Conservation (phyloP, 1,284 basidiomycete species). For the Tilletia walkeri region DNA sequence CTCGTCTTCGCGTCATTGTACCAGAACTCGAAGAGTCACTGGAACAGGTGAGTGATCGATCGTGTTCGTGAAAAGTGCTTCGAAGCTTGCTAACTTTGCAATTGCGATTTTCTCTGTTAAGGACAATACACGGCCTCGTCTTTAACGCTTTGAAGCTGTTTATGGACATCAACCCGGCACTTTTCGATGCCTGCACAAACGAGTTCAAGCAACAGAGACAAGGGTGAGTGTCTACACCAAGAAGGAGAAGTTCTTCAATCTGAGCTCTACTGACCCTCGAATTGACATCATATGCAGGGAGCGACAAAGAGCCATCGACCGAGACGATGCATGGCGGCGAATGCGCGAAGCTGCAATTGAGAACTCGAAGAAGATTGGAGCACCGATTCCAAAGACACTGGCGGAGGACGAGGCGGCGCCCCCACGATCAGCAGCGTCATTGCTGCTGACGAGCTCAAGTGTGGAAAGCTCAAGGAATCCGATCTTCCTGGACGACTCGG, state of each 20-base stretch:
- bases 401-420: conserved; percentile 43
- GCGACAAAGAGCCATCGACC: conserved; percentile 42
- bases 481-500: conserved; percentile 1
- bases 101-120: conserved; percentile 51
- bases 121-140: conserved; percentile 98
- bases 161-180: conserved; percentile 97
- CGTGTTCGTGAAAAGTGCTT: neutral
- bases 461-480: conserved; percentile 11
- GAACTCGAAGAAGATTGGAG: conserved; percentile 44
- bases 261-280: no score
- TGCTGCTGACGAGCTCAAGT: conserved; percentile 10
- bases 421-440: conserved; percentile 19
- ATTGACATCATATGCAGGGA: conserved; percentile 26
- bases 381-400: conserved; percentile 38
- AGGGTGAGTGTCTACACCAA: conserved; percentile 18
- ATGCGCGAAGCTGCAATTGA: conserved; percentile 45
- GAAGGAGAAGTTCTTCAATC: neutral
- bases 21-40: conserved; percentile 93
- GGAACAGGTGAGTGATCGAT: conserved; percentile 78
- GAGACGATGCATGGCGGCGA: conserved; percentile 51
- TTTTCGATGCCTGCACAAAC: conserved; percentile 90
- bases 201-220: conserved; percentile 82
- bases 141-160: conserved; percentile 97
- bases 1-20: conserved; percentile 98
- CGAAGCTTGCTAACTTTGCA: neutral